Conservation (phyloP, 345 rosid genomes). For the Citrus trifoliata region DNA sequence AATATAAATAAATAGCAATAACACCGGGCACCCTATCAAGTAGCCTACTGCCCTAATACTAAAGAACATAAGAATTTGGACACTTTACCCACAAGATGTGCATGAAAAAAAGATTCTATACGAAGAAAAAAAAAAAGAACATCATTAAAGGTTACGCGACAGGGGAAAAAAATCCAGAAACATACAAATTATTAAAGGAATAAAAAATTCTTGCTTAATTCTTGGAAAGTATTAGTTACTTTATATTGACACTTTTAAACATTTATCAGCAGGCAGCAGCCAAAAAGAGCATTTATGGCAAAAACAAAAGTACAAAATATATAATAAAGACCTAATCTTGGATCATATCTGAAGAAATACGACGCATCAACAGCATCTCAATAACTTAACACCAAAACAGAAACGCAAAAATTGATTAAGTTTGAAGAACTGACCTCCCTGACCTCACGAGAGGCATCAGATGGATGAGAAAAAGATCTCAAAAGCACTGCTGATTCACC, state of each 20-base stretch:
- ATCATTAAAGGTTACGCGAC: background rate
- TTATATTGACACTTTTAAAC: background rate
- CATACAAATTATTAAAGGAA: background rate
- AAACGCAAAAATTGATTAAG: background rate
- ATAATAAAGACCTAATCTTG: background rate
- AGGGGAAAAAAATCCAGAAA: background rate
- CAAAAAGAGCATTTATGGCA: background rate
- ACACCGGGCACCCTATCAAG: background rate
- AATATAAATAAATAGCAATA: background rate
- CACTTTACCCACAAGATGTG: background rate
- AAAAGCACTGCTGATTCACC: constrained; percentile 57
- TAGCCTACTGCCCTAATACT: too few species aligned
- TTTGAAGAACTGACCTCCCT: constrained; percentile 43
- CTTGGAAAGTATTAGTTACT: background rate
- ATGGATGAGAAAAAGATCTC: constrained; percentile 88
- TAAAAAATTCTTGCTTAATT: background rate
- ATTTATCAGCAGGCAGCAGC: background rate
- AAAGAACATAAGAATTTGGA: background rate
- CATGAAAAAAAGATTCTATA: background rate
- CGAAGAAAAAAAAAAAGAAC: background rate
- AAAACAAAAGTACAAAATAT: background rate
- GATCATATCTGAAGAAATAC: background rate
- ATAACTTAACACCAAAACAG: background rate
- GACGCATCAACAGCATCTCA: background rate
- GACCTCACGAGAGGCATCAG: constrained; percentile 47